A percentile compares a stretch with the other conserved stretches of the same genome.
These are phyloP conservation scores for Mycena galericulata DNA, from an alignment of 768 basidiomycete genomes.

Conservation along the genomic window DNA sequence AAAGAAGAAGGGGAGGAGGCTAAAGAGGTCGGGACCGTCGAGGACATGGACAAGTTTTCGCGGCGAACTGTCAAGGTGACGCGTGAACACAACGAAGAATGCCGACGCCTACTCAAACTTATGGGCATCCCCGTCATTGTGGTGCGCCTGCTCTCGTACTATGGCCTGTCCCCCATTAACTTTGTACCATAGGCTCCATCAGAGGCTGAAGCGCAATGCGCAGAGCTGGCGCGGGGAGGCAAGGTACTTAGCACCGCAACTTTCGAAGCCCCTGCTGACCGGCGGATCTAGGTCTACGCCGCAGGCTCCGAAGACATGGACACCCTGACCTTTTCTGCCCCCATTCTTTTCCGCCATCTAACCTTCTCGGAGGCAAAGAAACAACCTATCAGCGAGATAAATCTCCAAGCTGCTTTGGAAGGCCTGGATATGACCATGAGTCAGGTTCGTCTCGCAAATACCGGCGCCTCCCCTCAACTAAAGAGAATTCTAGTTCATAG, in stretches of 20 bases:
- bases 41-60: slow-evolving; percentile 92
- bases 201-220: slow-evolving; percentile 99
- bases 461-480: not conserved
- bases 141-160: slow-evolving; percentile 57
- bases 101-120: slow-evolving; percentile 82
- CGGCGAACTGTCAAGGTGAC: slow-evolving; percentile 96
- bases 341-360: slow-evolving; percentile 93
- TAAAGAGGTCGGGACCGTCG: slow-evolving; percentile 93
- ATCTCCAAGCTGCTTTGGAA: slow-evolving; percentile 82
- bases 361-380: slow-evolving; percentile 99
- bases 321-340: slow-evolving; percentile 94
- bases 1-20: slow-evolving; percentile 97
- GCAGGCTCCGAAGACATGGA: slow-evolving; percentile 99
- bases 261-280: not conserved
- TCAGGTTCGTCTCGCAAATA: slow-evolving; percentile 60
- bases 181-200: slow-evolving; percentile 82
- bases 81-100: slow-evolving; percentile 96
- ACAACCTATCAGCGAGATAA: slow-evolving; percentile 94
- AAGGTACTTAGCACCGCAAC: slow-evolving; percentile 62
- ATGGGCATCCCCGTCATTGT: slow-evolving; percentile 98
- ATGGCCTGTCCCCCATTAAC: not conserved
- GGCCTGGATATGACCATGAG: slow-evolving; percentile 95
- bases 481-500: slow-evolving; percentile 83
- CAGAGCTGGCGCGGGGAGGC: slow-evolving; percentile 95
- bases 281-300: slow-evolving; percentile 80